Evolutionary conservation across 2,329 filamentous ascomycete species (phyloP).

Genomic region (Geosmithia flava): DNA sequence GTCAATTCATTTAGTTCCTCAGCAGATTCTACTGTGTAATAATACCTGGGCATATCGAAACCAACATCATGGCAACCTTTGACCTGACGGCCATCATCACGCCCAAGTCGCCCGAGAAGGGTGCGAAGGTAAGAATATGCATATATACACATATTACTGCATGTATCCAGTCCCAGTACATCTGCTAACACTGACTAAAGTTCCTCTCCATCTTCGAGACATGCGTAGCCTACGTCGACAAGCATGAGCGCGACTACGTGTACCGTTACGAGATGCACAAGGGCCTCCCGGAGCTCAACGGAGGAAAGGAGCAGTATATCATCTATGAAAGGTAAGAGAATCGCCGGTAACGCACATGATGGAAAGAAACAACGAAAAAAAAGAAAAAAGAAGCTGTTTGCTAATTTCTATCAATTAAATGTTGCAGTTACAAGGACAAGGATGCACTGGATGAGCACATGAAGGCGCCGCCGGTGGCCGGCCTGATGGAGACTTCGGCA

Average conservation of each 20-base stretch:
- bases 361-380: no score
- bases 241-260: slow-evolving; percentile 11
- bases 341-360: background rate
- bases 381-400: no score
- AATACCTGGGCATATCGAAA: no score
- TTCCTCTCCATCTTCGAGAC: slow-evolving; percentile 10
- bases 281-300: slow-evolving; percentile 9
- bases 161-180: no score
- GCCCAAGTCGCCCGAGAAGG: slow-evolving; percentile 11
- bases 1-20: no score
- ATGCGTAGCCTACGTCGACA: slow-evolving; percentile 10
- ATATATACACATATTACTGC: no score
- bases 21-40: no score
- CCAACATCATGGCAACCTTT: slow-evolving; percentile 7
- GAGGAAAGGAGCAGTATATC: slow-evolving; percentile 11
- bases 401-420: background rate
- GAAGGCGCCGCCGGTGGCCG: slow-evolving; percentile 7
- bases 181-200: slow-evolving; percentile 3
- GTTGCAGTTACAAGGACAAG: slow-evolving; percentile 10
- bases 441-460: slow-evolving; percentile 10
- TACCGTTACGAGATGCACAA: slow-evolving; percentile 12
- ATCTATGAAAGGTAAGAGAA: slow-evolving; percentile 10
- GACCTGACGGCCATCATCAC: slow-evolving; percentile 13
- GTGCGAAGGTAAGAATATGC: slow-evolving; percentile 6
- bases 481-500: slow-evolving; percentile 8